A percentile compares a stretch with the other conserved stretches of the same genome.
Conservation (phyloP, 2,329 filamentous ascomycete genomes). For the Penicillium sp. region DNA sequence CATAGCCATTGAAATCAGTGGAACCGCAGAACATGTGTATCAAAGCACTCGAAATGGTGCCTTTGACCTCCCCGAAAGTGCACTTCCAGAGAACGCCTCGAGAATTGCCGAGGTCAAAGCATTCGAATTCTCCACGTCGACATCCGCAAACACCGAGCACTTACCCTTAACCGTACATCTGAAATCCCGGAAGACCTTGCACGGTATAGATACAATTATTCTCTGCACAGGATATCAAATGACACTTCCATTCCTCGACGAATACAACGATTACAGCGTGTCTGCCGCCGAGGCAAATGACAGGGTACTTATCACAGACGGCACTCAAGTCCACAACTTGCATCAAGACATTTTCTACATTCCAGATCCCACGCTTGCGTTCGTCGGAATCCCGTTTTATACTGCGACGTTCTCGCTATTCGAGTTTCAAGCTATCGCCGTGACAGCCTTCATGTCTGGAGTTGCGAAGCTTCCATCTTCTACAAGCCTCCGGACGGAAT, state of each 20-base stretch:
- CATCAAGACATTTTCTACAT: constrained; percentile 72
- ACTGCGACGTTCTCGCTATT: constrained; percentile 67
- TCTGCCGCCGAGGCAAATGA: constrained; percentile 50
- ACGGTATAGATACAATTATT: constrained; percentile 59
- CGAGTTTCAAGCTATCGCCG: constrained; percentile 64
- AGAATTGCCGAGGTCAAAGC: constrained; percentile 52
- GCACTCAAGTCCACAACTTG: constrained; percentile 62
- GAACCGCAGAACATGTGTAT: constrained; percentile 45
- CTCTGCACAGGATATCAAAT: constrained; percentile 68
- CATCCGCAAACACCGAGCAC: constrained; percentile 18
- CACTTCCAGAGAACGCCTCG: constrained; percentile 54
- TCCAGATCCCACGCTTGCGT: constrained; percentile 60
- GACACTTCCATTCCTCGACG: constrained; percentile 61
- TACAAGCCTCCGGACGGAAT: constrained; percentile 37
- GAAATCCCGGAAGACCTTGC: constrained; percentile 51
- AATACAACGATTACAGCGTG: constrained; percentile 48
- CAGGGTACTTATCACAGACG: constrained; percentile 59
- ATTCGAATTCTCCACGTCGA: constrained; percentile 36
- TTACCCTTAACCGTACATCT: constrained; percentile 54
- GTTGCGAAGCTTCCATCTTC: constrained; percentile 47
- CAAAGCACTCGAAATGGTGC: constrained; percentile 59
- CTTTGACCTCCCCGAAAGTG: constrained; percentile 55
- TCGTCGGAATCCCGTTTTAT: constrained; percentile 64
- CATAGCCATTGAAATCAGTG: constrained; percentile 52
- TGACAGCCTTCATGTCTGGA: constrained; percentile 57